Conservation (phyloP, 2,329 filamentous ascomycete genomes). For the Trichothecium sympodiale region DNA sequence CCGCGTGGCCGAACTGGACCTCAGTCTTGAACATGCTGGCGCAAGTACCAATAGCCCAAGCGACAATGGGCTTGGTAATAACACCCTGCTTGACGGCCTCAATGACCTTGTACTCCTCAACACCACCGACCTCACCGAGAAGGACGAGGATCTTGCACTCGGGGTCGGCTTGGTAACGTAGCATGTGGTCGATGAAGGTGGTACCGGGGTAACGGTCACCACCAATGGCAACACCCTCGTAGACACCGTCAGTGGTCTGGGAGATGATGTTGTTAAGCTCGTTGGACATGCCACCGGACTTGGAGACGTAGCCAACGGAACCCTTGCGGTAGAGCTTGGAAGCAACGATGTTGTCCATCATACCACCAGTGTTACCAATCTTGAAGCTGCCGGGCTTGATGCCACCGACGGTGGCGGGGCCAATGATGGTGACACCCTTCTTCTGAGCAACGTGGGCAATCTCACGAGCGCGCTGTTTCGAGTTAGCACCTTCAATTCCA, state of each 20-base stretch:
- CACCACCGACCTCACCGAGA: conserved; percentile 96
- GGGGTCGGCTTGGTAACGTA: conserved; percentile 92
- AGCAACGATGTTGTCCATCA: conserved; percentile 99
- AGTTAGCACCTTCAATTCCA: conserved; percentile 9
- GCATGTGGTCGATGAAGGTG: conserved; percentile 97
- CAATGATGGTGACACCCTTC: conserved; percentile 99
- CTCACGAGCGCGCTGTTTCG: conserved; percentile 75
- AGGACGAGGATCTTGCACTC: conserved; percentile 96
- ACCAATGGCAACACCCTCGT: conserved; percentile 98
- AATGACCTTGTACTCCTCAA: conserved; percentile 99
- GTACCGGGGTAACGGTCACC: conserved; percentile 98
- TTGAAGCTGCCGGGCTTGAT: conserved; percentile 99
- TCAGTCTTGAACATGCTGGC: conserved; percentile 99
- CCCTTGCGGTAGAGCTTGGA: conserved; percentile 99
- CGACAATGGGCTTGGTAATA: conserved; percentile 97
- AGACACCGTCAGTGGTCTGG: conserved; percentile 92
- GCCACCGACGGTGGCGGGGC: conserved; percentile 93
- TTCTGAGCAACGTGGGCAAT: conserved; percentile 93
- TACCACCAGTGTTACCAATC: conserved; percentile 99
- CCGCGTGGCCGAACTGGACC: conserved; percentile 98
- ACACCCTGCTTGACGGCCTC: conserved; percentile 89
- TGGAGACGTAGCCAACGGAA: conserved; percentile 98
- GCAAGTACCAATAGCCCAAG: conserved; percentile 98
- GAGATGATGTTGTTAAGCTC: conserved; percentile 99
- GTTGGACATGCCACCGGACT: conserved; percentile 99